Percentiles rank a stretch among this genome's conserved stretches.
phyloP scores from a whole-genome alignment of 148 eudicot genomes.

The Cornus controversa region DNA sequence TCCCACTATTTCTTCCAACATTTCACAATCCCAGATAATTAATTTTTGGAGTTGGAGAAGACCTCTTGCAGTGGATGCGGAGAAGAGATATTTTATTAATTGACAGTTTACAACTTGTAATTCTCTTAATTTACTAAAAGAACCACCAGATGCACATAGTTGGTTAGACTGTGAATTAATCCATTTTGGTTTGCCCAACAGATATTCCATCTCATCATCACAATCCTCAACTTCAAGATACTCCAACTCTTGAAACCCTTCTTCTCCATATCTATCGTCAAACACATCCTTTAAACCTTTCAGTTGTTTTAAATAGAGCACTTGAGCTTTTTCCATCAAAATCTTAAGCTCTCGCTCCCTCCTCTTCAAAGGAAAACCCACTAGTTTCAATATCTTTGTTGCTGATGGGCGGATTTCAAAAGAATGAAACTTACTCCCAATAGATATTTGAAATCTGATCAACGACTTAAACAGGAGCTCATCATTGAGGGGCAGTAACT shows the following conservation, averaged over 20 bases:
- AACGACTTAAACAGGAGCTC: background rate
- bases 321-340: background rate
- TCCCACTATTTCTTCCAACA: background rate
- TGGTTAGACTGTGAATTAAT: too few species aligned
- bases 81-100: too few species aligned
- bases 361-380: background rate
- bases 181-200: too few species aligned
- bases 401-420: background rate
- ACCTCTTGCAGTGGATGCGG: too few species aligned
- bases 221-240: too few species aligned
- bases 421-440: background rate
- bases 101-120: too few species aligned
- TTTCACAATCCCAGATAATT: background rate
- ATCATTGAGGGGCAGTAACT: background rate
- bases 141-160: too few species aligned
- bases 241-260: too few species aligned
- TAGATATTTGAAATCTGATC: background rate
- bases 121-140: background rate
- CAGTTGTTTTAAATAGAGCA: background rate
- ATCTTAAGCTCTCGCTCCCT: background rate
- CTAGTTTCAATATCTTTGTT: background rate
- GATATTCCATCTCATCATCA: too few species aligned
- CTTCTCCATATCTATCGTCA: too few species aligned
- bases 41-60: background rate
- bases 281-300: too few species aligned